Evolutionary conservation across 177 flowering plant genomes (phyloP), one percentile per base, ranked within the genome.

Genomic region (Telopea speciosissima): DNA sequence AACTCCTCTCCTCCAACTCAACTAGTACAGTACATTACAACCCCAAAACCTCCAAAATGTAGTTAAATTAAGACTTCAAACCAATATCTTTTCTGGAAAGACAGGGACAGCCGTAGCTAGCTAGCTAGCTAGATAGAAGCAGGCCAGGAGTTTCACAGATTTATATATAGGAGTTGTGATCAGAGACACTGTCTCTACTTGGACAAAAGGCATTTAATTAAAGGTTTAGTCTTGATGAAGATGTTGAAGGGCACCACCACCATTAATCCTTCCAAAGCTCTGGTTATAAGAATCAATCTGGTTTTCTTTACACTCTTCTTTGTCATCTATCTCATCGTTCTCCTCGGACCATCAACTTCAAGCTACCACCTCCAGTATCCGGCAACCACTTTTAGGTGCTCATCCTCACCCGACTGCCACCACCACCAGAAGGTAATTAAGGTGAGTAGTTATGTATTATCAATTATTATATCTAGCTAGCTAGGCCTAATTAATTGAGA

Each of bases 401-500:
- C n/a, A n/a, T n/a, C 96, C 0, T 70, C 85, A 66, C 82, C 84
- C 40, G 89, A 84, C 59, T 90, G 97, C 80, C 88, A 84, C 77
- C 89, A 80, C 78, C 86, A 89, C 68, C 77, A 80, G 97, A 82
- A 93, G 97, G 98, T 93, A 89, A 91, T 97, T 88, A 72, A 2
- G 60, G 28, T 26, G 9, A n/a, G 19, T 5, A 54, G 21, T 5
- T 17, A 2, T 54, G 22, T 21, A 13, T 16, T 16, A 54, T 21
- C 7, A 16, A 54, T 2, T 3, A 17, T 16, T 19, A 26, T 31
- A n/a, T n/a, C n/a, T n/a, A n/a, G n/a, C n/a, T n/a, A n/a, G n/a
- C n/a, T n/a, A n/a, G n/a, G n/a, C n/a, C n/a, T n/a, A n/a, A n/a
- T n/a, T n/a, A n/a, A n/a, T n/a, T n/a, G n/a, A n/a, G n/a, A n/a